Evolutionary conservation across 305 asterid species (phyloP).

Genomic region (Plantago coronopus): DNA sequence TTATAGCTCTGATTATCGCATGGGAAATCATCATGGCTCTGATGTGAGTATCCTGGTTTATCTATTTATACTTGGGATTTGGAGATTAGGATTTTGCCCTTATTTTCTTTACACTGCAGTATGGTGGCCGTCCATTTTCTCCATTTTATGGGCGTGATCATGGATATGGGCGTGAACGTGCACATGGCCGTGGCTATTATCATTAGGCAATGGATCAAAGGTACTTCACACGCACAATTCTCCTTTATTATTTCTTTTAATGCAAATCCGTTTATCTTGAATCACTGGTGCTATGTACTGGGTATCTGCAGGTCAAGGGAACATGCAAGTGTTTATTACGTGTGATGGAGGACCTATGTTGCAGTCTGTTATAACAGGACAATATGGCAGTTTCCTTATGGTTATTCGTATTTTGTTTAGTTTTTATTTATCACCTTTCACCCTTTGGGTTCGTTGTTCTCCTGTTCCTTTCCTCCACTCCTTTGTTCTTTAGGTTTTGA

Average conservation of each 20-base stretch:
- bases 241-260: constrained; percentile 12
- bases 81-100: constrained; percentile 13
- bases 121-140: constrained; percentile 36
- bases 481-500: constrained; percentile 19
- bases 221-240: constrained; percentile 22
- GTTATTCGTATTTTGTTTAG: constrained; percentile 1
- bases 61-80: constrained; percentile 10
- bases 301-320: constrained; percentile 23
- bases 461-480: constrained; percentile 19
- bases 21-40: constrained; percentile 23
- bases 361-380: constrained; percentile 16
- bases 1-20: too few species aligned
- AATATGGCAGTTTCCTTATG: constrained; percentile 1
- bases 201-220: constrained; percentile 31
- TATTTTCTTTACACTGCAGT: constrained; percentile 29
- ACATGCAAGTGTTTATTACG: constrained; percentile 18
- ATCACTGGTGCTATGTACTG: constrained; percentile 22
- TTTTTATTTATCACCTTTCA: constrained; percentile 14
- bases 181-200: constrained; percentile 43
- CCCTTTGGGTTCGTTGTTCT: constrained; percentile 1
- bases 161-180: background rate
- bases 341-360: constrained; percentile 9
- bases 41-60: constrained; percentile 35
- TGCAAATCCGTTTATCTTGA: constrained; percentile 9
- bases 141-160: constrained; percentile 37